phyloP scores from a whole-genome alignment of 257 asterid species.

The Penstemon davidsonii region DNA sequence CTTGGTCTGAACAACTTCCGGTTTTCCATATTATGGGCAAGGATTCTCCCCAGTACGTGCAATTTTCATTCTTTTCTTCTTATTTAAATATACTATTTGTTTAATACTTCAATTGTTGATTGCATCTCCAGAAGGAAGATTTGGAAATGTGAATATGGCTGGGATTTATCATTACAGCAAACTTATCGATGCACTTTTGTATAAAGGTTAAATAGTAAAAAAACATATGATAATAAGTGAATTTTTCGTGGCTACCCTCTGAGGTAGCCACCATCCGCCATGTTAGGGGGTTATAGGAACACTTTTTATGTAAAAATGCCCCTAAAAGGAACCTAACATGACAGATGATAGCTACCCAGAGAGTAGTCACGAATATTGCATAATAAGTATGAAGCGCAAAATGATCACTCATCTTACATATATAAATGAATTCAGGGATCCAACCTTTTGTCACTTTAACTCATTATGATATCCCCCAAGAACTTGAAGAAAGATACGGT shows the following conservation, averaged over 20 bases:
- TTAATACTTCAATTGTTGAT: background rate
- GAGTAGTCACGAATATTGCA: too few relatives aligned
- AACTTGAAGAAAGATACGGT: conserved; percentile 68
- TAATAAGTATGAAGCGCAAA: too few relatives aligned
- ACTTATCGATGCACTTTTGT: conserved; percentile 55
- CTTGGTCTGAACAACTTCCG: conserved; percentile 63
- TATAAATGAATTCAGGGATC: conserved; percentile 43
- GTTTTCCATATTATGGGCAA: conserved; percentile 72
- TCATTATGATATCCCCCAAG: conserved; percentile 73
- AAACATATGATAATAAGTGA: too few relatives aligned
- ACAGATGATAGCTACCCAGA: too few relatives aligned
- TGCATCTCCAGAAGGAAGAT: conserved; percentile 49
- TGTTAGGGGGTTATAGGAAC: too few relatives aligned
- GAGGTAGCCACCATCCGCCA: too few relatives aligned
- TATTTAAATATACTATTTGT: background rate
- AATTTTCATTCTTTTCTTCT: background rate
- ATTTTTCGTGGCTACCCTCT: too few relatives aligned
- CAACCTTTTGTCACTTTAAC: conserved; percentile 56
- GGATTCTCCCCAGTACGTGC: conserved; percentile 65
- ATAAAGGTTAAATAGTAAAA: conserved; percentile 33
- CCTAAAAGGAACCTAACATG: too few relatives aligned
- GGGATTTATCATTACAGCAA: conserved; percentile 57
- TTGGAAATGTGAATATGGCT: conserved; percentile 51
- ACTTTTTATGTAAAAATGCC: too few relatives aligned
- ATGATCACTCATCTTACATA: background rate